Percentiles rank a stretch among this genome's conserved stretches.
Evolutionary conservation across 1,284 basidiomycete species (phyloP).

Genomic region (Porogramme epimiltina): DNA sequence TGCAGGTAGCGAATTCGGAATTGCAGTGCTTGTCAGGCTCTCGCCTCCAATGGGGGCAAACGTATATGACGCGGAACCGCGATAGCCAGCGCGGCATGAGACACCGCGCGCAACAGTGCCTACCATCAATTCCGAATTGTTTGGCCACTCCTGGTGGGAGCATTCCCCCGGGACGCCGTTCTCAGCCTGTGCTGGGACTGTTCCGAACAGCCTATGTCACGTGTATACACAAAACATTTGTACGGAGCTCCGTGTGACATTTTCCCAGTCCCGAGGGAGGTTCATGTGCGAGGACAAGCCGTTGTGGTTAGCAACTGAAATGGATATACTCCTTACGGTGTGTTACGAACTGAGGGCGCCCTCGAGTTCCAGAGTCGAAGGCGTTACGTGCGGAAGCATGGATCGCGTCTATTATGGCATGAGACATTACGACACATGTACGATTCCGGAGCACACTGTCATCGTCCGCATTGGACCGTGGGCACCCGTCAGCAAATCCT

Average conservation of each 20-base stretch:
- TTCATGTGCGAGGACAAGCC: too few species aligned
- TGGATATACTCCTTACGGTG: too few species aligned
- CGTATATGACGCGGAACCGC: slow-evolving; percentile 13
- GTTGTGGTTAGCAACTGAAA: too few species aligned
- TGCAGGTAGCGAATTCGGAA: slow-evolving; percentile 26
- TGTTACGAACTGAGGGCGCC: too few species aligned
- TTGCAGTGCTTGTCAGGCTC: slow-evolving; percentile 12
- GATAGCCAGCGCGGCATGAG: slow-evolving; percentile 8
- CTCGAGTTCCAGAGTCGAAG: not conserved
- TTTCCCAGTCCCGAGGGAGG: too few species aligned
- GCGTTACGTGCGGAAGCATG: not conserved
- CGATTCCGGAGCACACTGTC: not conserved
- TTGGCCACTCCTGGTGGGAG: slow-evolving; percentile 9
- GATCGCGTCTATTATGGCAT: not conserved
- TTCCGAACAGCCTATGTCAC: slow-evolving; percentile 7
- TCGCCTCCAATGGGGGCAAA: slow-evolving; percentile 17
- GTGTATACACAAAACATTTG: not conserved
- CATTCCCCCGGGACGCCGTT: not conserved
- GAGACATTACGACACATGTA: not conserved
- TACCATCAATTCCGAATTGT: slow-evolving; percentile 16
- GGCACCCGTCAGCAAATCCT: not conserved
- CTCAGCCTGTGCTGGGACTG: slow-evolving; percentile 1
- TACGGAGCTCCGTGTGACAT: not conserved
- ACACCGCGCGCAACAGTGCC: slow-evolving; percentile 15
- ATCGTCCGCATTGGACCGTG: not conserved